Conservation (phyloP, 2,329 filamentous ascomycete species). For the Aspergillus aculeatinus region DNA sequence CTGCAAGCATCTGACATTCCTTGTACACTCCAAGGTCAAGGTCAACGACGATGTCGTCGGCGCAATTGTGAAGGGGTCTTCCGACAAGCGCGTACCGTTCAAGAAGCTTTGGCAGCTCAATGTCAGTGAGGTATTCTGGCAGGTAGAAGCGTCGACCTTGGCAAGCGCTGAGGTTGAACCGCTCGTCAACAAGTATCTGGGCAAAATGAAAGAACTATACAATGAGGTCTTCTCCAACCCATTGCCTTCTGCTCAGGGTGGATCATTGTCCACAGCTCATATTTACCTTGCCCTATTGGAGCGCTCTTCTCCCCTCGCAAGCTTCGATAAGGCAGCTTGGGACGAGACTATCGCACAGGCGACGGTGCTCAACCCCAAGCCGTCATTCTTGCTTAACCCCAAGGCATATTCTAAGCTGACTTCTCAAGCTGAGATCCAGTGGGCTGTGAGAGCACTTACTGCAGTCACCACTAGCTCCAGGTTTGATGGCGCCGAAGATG, state of each 20-base stretch:
- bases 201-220: constrained; percentile 63
- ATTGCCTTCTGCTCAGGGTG: constrained; percentile 74
- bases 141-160: constrained; percentile 49
- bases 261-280: constrained; percentile 76
- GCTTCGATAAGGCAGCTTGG: constrained; percentile 50
- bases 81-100: constrained; percentile 77
- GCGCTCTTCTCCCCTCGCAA: constrained; percentile 54
- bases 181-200: constrained; percentile 52
- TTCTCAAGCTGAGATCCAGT: constrained; percentile 71
- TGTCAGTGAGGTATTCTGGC: constrained; percentile 68
- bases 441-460: constrained; percentile 70
- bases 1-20: constrained; percentile 61
- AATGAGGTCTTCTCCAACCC: constrained; percentile 78
- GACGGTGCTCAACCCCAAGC: constrained; percentile 71
- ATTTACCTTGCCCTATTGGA: constrained; percentile 66
- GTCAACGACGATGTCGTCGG: constrained; percentile 68
- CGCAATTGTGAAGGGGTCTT: constrained; percentile 74
- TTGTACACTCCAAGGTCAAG: constrained; percentile 60
- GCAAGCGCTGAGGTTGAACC: constrained; percentile 48
- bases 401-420: constrained; percentile 80
- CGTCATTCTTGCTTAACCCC: constrained; percentile 81
- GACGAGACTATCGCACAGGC: constrained; percentile 62
- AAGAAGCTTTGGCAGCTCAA: constrained; percentile 79
- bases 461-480: constrained; percentile 59
- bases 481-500: constrained; percentile 47